Base-by-base conservation (phyloP, 305 asterid species). In the Fraxinus dipetala region DNA sequence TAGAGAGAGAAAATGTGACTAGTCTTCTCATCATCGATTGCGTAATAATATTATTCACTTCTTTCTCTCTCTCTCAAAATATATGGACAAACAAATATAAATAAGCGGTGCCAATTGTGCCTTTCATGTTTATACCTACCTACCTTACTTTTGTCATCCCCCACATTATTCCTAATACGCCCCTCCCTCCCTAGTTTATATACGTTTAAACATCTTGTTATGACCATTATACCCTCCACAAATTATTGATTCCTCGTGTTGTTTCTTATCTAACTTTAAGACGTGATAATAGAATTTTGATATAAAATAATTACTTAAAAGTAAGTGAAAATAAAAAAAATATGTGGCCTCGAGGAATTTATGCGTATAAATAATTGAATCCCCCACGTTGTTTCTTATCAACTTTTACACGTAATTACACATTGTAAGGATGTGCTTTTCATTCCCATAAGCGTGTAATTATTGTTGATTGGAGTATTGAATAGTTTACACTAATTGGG, bases 401-500 rank as follows among this genome's bases (percentile, higher is more conserved):
- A 56, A 79, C 38, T 76, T 79, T 70, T 77, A 45, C 75, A 75
- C 86, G 82, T 79, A 81, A 82, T 81, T 78, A 78, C 73, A 54
- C 81, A n/a, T 75, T 10, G 84, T 75, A 63, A 83, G 83, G 56
- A 79, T 74, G 82, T 78, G 80, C 59, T 32, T 72, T 83, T 61
- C 78, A 24, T 77, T 78, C 84, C 32, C 40, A 67, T 35, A 48
- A 59, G 72, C 79, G 78, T 77, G 78, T 76, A 88, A 86, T 84
- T 75, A 81, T 84, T 86, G 86, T 82, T 88, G 90, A 87, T 88
- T 87, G 84, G 4, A 84, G 89, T 90, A 89, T 88, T 90, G 86
- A 88, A 84, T 89, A 85, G 77, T 85, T 81, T 88, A 81, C 85
- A 84, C 79, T 85, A 54, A 56, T 59, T 63, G 72, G 93, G 96